phyloP scores from a whole-genome alignment of 352 stramenopile genomes.

The Globisporangium echinulatum region DNA sequence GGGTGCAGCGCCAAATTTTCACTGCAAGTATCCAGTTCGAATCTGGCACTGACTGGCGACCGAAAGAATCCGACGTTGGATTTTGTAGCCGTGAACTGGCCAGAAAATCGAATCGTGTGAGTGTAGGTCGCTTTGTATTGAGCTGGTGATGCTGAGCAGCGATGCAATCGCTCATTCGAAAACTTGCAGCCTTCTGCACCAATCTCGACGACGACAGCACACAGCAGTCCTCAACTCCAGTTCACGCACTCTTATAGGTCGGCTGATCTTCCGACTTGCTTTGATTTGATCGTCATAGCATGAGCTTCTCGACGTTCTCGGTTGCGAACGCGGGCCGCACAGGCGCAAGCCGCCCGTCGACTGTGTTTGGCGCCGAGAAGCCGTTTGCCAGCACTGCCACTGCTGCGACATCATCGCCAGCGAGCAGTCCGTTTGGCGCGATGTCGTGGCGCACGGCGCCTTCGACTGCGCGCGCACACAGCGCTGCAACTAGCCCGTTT shows the following conservation, averaged over 20 bases:
- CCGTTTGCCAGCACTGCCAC: no score
- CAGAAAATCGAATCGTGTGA: neutral
- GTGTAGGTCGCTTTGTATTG: neutral
- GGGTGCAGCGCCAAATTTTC: no score
- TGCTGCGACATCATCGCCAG: neutral
- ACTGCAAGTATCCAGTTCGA: no score
- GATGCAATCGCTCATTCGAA: constrained; percentile 11
- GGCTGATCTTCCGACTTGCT: no score
- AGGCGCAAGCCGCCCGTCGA: no score
- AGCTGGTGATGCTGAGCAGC: neutral
- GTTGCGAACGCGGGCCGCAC: neutral
- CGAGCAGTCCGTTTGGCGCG: constrained; percentile 9
- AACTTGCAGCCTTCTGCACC: constrained; percentile 15
- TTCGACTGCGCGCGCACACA: neutral
- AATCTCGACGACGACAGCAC: no score
- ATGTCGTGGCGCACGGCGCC: neutral
- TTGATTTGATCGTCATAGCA: neutral
- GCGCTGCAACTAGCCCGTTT: neutral
- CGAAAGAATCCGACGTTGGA: no score
- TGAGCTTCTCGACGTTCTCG: neutral
- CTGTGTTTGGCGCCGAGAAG: constrained; percentile 1
- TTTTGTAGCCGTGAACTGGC: no score
- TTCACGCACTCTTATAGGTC: no score
- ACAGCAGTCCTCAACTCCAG: no score
- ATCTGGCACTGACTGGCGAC: no score